Base-by-base conservation (phyloP, 2,329 filamentous ascomycete species). In the Botrytis aclada region DNA sequence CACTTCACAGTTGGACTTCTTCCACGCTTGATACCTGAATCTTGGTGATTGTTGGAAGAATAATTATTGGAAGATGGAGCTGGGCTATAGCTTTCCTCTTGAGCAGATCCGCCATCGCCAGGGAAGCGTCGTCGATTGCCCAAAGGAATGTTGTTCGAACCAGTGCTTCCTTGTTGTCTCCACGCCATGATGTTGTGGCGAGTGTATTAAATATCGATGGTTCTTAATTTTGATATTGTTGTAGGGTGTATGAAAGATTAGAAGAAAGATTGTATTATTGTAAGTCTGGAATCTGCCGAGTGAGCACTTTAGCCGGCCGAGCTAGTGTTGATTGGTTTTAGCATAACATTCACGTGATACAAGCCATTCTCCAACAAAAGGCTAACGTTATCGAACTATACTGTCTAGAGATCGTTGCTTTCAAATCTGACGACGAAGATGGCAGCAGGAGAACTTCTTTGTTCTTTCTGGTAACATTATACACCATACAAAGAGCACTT, bases 91-190 rank as follows among this genome's bases (percentile, higher is more conserved):
- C 74, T 72, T 70, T 76, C 78, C 47, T 80, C 78, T 67, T 78
- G 76, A 73, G 81, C 81, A 62, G 83, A 78, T 76, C 80, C 80
- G 66, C 77, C 79, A 60, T 92, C 89, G 66, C 88, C 92, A 74
- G 90, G 92, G 79, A 97, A 94, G 75, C 95, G 92, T 79, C 93
- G 90, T 77, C 90, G 88, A 79, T 90, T 97, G 70, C 96, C 96
- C 75, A 99, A 86, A 74, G 96, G 96, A 80, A 99, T 97, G 81
- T 98, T 98, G 84, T 99, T 99, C 62, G 97, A 98, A 70, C 96
- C 96, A 32, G 96, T 99, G 82, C 97, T 97, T 78, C 96, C 96
- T 82, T 91, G 89, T 73, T 84, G 89, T 85, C 89, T 86, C 89
- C 89, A 91, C 80, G 89, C 86, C 89, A 92, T 91, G 9, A 76